Evolutionary conservation across 2,329 filamentous ascomycete genomes (phyloP).

Genomic region (Venturia effusa): DNA sequence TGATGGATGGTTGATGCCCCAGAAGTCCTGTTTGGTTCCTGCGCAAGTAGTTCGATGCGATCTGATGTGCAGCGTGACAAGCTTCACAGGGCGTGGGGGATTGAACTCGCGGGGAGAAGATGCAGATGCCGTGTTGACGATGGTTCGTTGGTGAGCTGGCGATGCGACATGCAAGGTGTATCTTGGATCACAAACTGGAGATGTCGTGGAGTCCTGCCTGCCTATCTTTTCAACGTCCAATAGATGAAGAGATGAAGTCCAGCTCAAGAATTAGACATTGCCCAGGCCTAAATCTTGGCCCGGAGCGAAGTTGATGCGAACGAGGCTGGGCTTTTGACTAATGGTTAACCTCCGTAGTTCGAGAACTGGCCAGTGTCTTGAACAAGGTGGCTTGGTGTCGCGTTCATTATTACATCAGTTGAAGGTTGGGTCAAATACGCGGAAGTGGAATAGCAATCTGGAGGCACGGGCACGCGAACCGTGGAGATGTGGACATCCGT

Average conservation of each 20-base stretch:
- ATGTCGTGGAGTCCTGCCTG: not conserved
- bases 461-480: not conserved
- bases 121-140: not conserved
- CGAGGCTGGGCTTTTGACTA: not conserved
- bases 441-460: not conserved
- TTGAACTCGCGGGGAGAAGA: not conserved
- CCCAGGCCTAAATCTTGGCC: constrained; percentile 1
- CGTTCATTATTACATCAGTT: not conserved
- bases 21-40: not conserved
- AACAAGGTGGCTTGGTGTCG: not conserved
- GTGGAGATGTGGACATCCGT: not conserved
- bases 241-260: not conserved
- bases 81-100: not conserved
- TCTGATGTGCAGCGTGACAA: not conserved
- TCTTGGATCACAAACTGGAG: not conserved
- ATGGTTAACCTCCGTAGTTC: not conserved
- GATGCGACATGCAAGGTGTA: not conserved
- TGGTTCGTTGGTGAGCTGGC: not conserved
- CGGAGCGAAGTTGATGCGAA: not conserved
- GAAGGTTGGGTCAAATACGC: not conserved
- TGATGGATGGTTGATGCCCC: not conserved
- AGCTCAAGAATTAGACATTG: not conserved
- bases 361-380: not conserved
- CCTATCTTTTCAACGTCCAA: not conserved
- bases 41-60: not conserved